Base-by-base conservation (phyloP, 495 filamentous ascomycete genomes). In the Hypomontagnella monticulosa region DNA sequence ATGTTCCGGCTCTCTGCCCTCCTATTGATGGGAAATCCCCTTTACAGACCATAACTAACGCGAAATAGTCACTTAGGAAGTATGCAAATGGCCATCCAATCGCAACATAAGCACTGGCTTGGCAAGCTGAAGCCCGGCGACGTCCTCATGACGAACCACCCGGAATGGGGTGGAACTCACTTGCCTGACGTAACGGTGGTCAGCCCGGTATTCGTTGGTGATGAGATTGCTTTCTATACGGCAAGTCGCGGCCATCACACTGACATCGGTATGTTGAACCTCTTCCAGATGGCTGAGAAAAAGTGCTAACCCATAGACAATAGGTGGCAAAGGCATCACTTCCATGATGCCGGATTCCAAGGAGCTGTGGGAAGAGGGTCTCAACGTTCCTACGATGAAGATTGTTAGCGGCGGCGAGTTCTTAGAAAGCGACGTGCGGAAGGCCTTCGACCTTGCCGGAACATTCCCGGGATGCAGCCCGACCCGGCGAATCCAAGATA, bases 171-270 rank as follows among this genome's bases (percentile, higher is more conserved):
- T 37, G 95, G 95, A 11, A 83, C 78, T 0, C 79, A 87, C 65
- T 78, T 97, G 1, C 93, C 92, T 0, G 94, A 97, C 73, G 93
- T 99, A 54, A 99, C 94, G 0, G 90, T 97, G 57, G 81, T 97
- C 15, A 97, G 93, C 15, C 94, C 94, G 0, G 93, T 94, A 11
- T 99, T 99, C 76, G 79, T 82, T 15, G 91, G 90, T 11, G 87
- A 89, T 38, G 85, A 91, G 19, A 97, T 99, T 55, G 85, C 97
- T 63, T 99, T 99, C 78, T 99, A 97, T 69, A 94, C 97, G 4
- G 94, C 95, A 1, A 95, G 92, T 4, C 85, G 94, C 20, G 94
- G 93, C 0, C 94, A 99, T 73, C 94, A 99, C 61, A 93, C 94
- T 0, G 94, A 99, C 73, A 36, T 36, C 11, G 33, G 97, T 98